Evolutionary conservation across 305 asterid species (phyloP), one percentile per base, ranked within the genome.

Genomic region (Rubia peregrina): DNA sequence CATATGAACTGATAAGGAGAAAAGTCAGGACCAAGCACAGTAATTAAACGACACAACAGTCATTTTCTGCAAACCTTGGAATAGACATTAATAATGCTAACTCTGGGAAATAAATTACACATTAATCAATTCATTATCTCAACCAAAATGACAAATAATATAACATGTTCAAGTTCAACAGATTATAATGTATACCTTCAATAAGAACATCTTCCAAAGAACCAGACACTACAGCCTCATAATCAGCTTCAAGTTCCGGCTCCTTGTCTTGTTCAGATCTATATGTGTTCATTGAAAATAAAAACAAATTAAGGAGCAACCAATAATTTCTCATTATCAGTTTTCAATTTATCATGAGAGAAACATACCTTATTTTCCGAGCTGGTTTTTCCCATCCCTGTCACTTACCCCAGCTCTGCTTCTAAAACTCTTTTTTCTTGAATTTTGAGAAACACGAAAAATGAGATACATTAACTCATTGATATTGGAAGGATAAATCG

Each of bases 251-350:
- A 67, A 80, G 90, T 78, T 92, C 99, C 3, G 90, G 98, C 81
- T 92, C 98, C 80, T 87, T 95, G 89, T 95, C 99, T 83, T 95
- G 99, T 89, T 95, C 98, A 72, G 98, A 89, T 84, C 99, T 95
- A 73, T 48, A 74, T 57, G 10, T 6, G 59, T 67, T 66, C 73
- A 73, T 38, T 61, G 70, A 56, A 60, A 49, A 73, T 56, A 46
- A 16, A 10, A 16, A 6, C 14, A 26, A 0, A 8, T 6, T 22
- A 74, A 68, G 63, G 7, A 66, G 19, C 17, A 68, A 0, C 41
- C 59, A 68, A 8, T 4, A 5, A 51, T 9, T 24, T 21, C 8
- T 48, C 26, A 13, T 67, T 43, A 16, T 3, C 59, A 66, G 9
- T 22, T 2, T 11, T 56, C 42, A 51, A 24, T 12, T 30, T 8